Evolutionary conservation across 2,329 filamentous ascomycete genomes (phyloP).

Genomic region (Bipolaris sorokiniana): DNA sequence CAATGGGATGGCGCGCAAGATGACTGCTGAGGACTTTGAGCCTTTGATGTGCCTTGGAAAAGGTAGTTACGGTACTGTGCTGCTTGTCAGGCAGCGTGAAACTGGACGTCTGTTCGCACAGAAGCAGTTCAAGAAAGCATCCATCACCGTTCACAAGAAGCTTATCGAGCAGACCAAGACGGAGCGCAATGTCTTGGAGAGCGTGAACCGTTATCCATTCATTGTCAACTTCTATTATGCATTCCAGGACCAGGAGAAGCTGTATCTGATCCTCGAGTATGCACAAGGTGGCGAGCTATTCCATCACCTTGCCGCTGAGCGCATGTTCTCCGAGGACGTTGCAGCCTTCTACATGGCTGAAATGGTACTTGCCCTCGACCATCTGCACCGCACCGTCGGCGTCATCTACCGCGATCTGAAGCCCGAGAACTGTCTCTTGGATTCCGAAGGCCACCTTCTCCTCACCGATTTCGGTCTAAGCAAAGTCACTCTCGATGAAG

Average conservation of each 20-base stretch:
- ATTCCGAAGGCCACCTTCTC: constrained; percentile 87
- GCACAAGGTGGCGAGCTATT: constrained; percentile 97
- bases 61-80: constrained; percentile 92
- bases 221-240: constrained; percentile 98
- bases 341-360: constrained; percentile 99
- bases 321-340: constrained; percentile 90
- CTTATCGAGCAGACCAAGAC: constrained; percentile 97
- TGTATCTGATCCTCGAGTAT: constrained; percentile 97
- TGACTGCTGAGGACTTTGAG: constrained; percentile 90
- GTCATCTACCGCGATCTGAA: constrained; percentile 98
- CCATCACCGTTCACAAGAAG: constrained; percentile 91
- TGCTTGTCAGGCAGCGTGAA: constrained; percentile 85
- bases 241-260: constrained; percentile 96
- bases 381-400: constrained; percentile 88
- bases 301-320: constrained; percentile 89
- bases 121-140: constrained; percentile 98
- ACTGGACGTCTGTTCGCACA: constrained; percentile 94
- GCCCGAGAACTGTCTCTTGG: constrained; percentile 95
- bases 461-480: constrained; percentile 96
- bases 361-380: constrained; percentile 91
- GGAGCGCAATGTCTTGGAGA: constrained; percentile 92
- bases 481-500: constrained; percentile 83
- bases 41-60: constrained; percentile 91
- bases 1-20: constrained; percentile 73
- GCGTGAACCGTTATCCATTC: constrained; percentile 94